phyloP scores from a whole-genome alignment of 2,329 filamentous ascomycete species.

The Aspergillus caelatus region DNA sequence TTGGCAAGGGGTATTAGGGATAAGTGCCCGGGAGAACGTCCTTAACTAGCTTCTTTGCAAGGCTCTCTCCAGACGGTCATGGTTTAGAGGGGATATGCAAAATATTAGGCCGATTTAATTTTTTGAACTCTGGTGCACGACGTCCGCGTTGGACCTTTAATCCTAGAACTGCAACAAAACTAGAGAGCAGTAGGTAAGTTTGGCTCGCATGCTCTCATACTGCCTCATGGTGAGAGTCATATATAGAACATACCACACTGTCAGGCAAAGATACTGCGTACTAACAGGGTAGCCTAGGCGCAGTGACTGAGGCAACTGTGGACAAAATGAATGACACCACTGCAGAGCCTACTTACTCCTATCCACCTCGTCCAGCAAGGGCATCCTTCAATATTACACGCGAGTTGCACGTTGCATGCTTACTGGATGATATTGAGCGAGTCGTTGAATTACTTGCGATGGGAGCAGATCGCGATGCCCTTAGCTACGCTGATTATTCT shows the following conservation, averaged over 20 bases:
- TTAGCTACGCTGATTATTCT: constrained; percentile 8
- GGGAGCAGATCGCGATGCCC: constrained; percentile 15
- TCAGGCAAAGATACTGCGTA: neutral
- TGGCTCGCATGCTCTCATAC: neutral
- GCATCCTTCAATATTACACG: neutral
- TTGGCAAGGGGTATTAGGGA: too few relatives aligned
- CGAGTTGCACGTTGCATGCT: constrained; percentile 14
- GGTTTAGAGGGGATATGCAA: neutral
- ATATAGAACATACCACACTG: neutral
- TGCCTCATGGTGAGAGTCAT: neutral
- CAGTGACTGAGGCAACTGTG: neutral
- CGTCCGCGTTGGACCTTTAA: neutral
- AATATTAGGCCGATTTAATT: neutral
- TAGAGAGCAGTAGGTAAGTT: neutral
- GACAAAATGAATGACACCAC: neutral
- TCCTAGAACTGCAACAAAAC: neutral
- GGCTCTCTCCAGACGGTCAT: neutral
- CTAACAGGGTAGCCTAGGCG: neutral
- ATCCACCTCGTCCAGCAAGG: neutral
- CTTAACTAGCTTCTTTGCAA: neutral
- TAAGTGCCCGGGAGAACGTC: neutral
- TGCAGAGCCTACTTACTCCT: neutral
- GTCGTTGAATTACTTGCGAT: constrained; percentile 11
- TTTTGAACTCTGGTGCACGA: neutral
- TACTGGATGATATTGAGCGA: constrained; percentile 6